Percentiles rank a stretch among this genome's conserved stretches.
Evolutionary conservation across 805 yeast genomes (phyloP).

Genomic region (Ogataea dorogensis): DNA sequence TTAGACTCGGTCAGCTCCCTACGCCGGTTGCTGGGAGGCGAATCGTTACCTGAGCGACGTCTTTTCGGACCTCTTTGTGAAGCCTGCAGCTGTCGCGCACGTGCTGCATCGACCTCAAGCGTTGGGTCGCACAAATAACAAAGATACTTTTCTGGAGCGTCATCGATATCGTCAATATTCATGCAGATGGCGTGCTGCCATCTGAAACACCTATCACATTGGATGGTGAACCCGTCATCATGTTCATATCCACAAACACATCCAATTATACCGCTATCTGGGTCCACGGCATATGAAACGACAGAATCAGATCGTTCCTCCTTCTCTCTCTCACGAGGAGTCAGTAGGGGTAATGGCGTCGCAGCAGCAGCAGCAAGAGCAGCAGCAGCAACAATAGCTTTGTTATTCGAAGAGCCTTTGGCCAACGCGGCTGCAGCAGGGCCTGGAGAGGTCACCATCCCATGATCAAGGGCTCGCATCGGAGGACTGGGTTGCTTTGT

Average conservation of each 20-base stretch:
- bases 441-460: slow-evolving; percentile 36
- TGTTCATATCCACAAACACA: slow-evolving; percentile 86
- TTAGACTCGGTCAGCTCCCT: slow-evolving; percentile 13
- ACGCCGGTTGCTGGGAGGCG: slow-evolving; percentile 8
- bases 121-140: slow-evolving; percentile 71
- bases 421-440: slow-evolving; percentile 39
- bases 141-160: slow-evolving; percentile 78
- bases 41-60: slow-evolving; percentile 24
- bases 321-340: slow-evolving; percentile 22
- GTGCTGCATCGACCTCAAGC: slow-evolving; percentile 41
- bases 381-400: slow-evolving; percentile 77
- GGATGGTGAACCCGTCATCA: slow-evolving; percentile 92
- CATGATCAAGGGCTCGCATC: slow-evolving; percentile 18
- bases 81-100: slow-evolving; percentile 36
- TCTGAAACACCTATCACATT: slow-evolving; percentile 87
- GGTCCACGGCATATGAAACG: slow-evolving; percentile 58
- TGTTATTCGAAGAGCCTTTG: slow-evolving; percentile 33
- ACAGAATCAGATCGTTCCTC: slow-evolving; percentile 2
- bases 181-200: slow-evolving; percentile 97
- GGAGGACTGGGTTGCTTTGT: slow-evolving; percentile 23
- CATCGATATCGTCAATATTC: slow-evolving; percentile 65
- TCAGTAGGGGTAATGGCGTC: slow-evolving; percentile 57
- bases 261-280: slow-evolving; percentile 82
- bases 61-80: slow-evolving; percentile 34
- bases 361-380: slow-evolving; percentile 83